Evolutionary conservation across 371 early-diverging fungal genomes (phyloP).

Genomic region (Lichtheimia ramosa): DNA sequence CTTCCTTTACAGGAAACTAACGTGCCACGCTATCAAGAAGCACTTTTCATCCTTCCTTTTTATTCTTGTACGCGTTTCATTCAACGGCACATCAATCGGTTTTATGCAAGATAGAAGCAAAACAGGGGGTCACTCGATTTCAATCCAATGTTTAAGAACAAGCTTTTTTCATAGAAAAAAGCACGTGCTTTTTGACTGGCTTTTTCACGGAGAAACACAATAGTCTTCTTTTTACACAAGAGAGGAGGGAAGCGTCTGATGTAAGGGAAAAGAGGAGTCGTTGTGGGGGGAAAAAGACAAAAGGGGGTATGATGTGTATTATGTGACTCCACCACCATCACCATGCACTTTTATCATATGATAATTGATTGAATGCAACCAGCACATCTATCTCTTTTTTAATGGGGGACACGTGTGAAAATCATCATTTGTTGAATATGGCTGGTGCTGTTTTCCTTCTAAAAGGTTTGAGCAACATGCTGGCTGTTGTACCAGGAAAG

Average conservation of each 20-base stretch:
- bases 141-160: neutral
- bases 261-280: neutral
- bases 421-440: neutral
- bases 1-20: slow-evolving; percentile 11
- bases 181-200: neutral
- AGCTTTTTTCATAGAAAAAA: neutral
- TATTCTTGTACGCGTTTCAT: neutral
- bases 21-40: neutral
- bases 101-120: neutral
- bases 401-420: no score
- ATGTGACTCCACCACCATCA: no score
- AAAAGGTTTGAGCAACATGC: slow-evolving; percentile 4
- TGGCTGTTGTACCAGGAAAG: neutral
- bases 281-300: neutral
- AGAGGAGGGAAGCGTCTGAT: neutral
- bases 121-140: neutral
- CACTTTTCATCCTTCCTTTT: neutral
- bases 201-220: neutral
- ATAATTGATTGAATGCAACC: neutral
- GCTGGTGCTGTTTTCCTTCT: slow-evolving; percentile 19
- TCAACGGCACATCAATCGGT: neutral
- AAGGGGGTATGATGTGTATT: no score
- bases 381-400: no score
- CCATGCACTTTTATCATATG: no score
- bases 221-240: neutral